phyloP scores from a whole-genome alignment of 208 protist genomes.

The Endotrypanum monterogeii region DNA sequence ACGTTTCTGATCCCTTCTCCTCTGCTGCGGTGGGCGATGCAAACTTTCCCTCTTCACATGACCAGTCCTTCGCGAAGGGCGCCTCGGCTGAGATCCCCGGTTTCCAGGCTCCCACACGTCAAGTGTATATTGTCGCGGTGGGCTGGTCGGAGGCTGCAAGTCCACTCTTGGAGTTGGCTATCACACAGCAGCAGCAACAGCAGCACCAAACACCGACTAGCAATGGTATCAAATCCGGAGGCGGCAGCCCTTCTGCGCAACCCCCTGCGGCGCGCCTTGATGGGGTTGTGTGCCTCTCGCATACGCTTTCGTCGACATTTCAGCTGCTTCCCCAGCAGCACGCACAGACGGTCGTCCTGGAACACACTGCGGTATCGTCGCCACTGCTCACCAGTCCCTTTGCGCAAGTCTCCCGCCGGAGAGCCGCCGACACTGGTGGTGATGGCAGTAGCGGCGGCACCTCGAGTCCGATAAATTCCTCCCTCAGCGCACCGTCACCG shows the following conservation, averaged over 20 bases:
- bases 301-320: conserved; percentile 44
- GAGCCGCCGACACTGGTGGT: background rate
- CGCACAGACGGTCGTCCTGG: background rate
- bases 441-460: background rate
- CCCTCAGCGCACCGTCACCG: background rate
- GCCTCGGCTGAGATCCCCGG: background rate
- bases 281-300: conserved; percentile 42
- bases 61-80: background rate
- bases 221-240: background rate
- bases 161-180: conserved; percentile 45
- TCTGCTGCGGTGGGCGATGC: background rate
- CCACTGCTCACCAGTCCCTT: background rate
- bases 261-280: conserved; percentile 33
- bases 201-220: conserved; percentile 7
- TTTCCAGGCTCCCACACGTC: background rate
- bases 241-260: background rate
- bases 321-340: conserved; percentile 24
- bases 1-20: background rate
- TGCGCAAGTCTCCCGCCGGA: background rate
- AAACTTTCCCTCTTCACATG: background rate
- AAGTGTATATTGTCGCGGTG: conserved; percentile 35
- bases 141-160: conserved; percentile 46
- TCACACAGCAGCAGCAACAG: conserved; percentile 30
- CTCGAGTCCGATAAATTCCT: background rate
- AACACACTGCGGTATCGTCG: background rate